Evolutionary conservation across 2,329 filamentous ascomycete genomes (phyloP), one percentile per base, ranked within the genome.

Genomic region (Pezicula radicicola): DNA sequence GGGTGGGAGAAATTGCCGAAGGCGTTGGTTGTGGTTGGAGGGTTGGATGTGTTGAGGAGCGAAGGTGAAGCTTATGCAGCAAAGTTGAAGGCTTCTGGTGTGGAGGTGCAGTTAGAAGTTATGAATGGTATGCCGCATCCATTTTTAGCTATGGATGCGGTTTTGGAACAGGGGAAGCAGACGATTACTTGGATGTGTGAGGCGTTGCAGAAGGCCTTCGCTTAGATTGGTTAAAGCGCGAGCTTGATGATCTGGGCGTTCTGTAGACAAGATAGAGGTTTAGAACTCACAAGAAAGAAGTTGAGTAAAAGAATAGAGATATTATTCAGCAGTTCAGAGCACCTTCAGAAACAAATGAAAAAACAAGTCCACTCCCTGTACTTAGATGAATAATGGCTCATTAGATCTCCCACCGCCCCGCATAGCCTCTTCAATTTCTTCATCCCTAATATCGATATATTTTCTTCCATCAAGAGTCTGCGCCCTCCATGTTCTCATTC

Each of bases 91-190:
- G 64, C 67, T 2, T 73, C 73, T 1, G 78, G 79, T 1, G 75
- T 79, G 1, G 45, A 60, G n/a, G 74, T 73, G 3, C 70, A 78
- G 43, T 60, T 80, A 33, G 71, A 77, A 52, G 64, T 78, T 18
- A 76, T 80, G 73, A 70, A 74, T 58, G 77, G 78, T 0, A 77
- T 80, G 72, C 78, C 79, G 4, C 80, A 83, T 68, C 77, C 78
- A 0, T 83, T 83, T 61, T 68, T 82, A 48, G 78, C 77, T 2
- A 81, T 83, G 79, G 79, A 83, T 60, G 76, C 69, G 2, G 78
- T 71, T 2, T 62, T 83, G 45, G 71, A 78, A 51, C 78, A 76
- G 49, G 80, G 78, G 0, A 73, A 66, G 56, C 66, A 72, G 50
- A 76, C 79, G 0, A 80, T 83, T 52, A 77, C 72, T 0, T 58